Percentiles rank a stretch among this genome's conserved stretches.
phyloP scores from a whole-genome alignment of 805 yeast species.

The Metschnikowia baotianmanensis region DNA sequence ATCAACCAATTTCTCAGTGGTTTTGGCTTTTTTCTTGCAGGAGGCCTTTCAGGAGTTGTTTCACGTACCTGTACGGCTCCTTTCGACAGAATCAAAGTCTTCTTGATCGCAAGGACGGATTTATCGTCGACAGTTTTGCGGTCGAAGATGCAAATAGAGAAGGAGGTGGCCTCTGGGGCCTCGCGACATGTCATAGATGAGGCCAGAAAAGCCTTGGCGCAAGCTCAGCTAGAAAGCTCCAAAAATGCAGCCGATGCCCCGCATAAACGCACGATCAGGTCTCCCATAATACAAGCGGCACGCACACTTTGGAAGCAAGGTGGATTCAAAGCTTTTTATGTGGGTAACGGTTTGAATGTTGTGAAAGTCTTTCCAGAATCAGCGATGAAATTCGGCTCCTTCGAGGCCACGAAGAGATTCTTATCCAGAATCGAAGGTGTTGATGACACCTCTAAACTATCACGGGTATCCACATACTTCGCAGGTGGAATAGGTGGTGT shows the following conservation, averaged over 20 bases:
- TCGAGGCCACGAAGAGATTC: conserved; percentile 78
- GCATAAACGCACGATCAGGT: conserved; percentile 49
- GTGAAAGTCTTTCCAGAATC: conserved; percentile 94
- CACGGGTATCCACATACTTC: conserved; percentile 74
- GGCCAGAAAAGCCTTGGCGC: conserved; percentile 29
- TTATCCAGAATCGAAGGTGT: conserved; percentile 76
- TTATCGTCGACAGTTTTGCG: conserved; percentile 66
- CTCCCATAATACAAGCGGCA: conserved; percentile 81
- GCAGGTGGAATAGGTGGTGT: conserved; percentile 98
- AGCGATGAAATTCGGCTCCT: conserved; percentile 95
- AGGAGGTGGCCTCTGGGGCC: conserved; percentile 35
- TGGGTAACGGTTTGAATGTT: conserved; percentile 93
- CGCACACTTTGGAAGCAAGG: conserved; percentile 81
- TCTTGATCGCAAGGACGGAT: conserved; percentile 87
- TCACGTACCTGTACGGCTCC: conserved; percentile 98
- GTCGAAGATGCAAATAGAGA: conserved; percentile 46
- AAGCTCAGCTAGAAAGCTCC: conserved; percentile 27
- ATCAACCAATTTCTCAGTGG: conserved; percentile 78
- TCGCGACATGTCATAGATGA: conserved; percentile 35
- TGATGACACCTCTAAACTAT: conserved; percentile 63
- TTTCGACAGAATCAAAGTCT: conserved; percentile 91
- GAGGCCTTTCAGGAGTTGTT: conserved; percentile 93
- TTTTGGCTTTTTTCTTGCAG: conserved; percentile 88
- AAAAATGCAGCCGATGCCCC: conserved; percentile 39
- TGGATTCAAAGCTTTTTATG: conserved; percentile 84